phyloP scores from a whole-genome alignment of 352 stramenopile genomes.

The Aphanomyces invadans region DNA sequence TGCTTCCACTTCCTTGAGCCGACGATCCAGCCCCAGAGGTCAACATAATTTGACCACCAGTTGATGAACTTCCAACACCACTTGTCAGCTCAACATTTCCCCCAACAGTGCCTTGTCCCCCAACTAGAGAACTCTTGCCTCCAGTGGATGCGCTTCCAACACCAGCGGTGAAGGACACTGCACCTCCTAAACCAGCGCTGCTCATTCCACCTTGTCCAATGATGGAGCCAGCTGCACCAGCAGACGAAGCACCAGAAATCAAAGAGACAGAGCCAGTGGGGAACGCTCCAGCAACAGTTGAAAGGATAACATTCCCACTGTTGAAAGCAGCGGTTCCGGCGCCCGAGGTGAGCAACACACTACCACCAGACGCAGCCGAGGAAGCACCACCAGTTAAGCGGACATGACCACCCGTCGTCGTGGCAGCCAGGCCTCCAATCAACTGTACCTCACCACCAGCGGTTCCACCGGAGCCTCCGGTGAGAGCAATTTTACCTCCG shows the following conservation, averaged over 20 bases:
- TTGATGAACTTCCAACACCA: slow-evolving; percentile 17
- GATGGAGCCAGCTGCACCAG: slow-evolving; percentile 5
- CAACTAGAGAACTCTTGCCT: slow-evolving; percentile 18
- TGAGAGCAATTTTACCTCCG: neutral
- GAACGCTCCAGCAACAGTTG: slow-evolving; percentile 8
- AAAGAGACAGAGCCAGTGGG: slow-evolving; percentile 11
- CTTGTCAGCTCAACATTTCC: slow-evolving; percentile 28
- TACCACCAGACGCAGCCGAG: neutral
- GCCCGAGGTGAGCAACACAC: neutral
- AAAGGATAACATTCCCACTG: slow-evolving; percentile 12
- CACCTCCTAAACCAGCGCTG: neutral
- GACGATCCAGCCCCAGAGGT: neutral
- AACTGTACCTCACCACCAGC: slow-evolving; percentile 13
- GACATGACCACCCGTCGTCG: slow-evolving; percentile 5
- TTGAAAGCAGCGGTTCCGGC: neutral
- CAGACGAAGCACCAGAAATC: slow-evolving; percentile 1
- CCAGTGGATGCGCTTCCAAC: slow-evolving; percentile 32
- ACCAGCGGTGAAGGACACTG: slow-evolving; percentile 34
- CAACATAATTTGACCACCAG: slow-evolving; percentile 18
- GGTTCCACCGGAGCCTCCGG: neutral
- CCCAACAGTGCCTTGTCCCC: slow-evolving; percentile 26
- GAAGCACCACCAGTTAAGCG: slow-evolving; percentile 13
- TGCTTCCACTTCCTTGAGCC: slow-evolving; percentile 3
- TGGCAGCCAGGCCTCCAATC: neutral
- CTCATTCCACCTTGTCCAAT: neutral